These are phyloP conservation scores for Phytophthora tentaculata DNA, from an alignment of 352 stramenopile species.

Conservation along the genomic window DNA sequence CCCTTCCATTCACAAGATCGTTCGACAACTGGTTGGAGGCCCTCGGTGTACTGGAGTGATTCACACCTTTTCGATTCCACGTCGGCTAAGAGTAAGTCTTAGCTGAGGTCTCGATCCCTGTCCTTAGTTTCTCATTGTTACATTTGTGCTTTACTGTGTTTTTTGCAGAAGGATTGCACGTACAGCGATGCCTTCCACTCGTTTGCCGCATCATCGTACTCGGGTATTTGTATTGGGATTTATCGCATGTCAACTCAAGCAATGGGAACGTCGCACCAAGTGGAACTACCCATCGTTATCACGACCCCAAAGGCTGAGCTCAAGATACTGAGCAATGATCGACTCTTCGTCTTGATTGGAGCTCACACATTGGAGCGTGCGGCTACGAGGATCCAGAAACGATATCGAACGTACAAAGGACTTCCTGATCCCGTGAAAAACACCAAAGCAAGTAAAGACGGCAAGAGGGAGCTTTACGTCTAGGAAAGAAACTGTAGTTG, in stretches of 20 bases:
- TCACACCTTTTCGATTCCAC: slow-evolving; percentile 60
- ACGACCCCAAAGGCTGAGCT: slow-evolving; percentile 65
- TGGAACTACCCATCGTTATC: slow-evolving; percentile 81
- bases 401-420: slow-evolving; percentile 43
- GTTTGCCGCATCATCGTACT: slow-evolving; percentile 65
- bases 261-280: slow-evolving; percentile 37
- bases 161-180: slow-evolving; percentile 40
- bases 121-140: slow-evolving; percentile 1
- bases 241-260: slow-evolving; percentile 74
- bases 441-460: neutral
- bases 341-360: slow-evolving; percentile 77
- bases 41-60: slow-evolving; percentile 82
- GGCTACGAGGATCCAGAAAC: slow-evolving; percentile 59
- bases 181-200: slow-evolving; percentile 71
- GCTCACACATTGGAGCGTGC: slow-evolving; percentile 77
- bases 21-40: slow-evolving; percentile 79
- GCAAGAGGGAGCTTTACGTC: slow-evolving; percentile 9
- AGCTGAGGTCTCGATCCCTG: neutral
- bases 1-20: slow-evolving; percentile 86
- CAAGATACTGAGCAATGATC: slow-evolving; percentile 57
- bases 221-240: slow-evolving; percentile 73
- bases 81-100: slow-evolving; percentile 45
- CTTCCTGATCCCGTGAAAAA: slow-evolving; percentile 15
- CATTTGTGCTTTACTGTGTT: neutral
- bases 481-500: slow-evolving; percentile 6